Evolutionary conservation across 2,329 filamentous ascomycete species (phyloP).

Genomic region (Atkinsonella hypoxylon): DNA sequence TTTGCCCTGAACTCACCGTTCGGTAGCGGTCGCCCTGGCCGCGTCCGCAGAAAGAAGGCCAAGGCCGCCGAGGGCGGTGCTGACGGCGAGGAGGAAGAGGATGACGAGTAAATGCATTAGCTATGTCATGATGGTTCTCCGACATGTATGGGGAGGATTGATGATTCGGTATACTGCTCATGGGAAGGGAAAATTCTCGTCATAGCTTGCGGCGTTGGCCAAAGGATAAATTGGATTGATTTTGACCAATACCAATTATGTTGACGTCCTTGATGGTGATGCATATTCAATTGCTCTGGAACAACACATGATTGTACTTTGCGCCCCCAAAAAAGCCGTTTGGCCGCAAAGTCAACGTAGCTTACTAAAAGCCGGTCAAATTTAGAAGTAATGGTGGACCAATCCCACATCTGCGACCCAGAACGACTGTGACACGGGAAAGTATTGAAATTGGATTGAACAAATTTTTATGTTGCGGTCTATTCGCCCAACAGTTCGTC

Average conservation of each 20-base stretch:
- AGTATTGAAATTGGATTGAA: neutral
- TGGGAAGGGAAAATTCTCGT: conserved; percentile 28
- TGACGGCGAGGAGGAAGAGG: conserved; percentile 75
- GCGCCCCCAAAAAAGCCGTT: too few relatives aligned
- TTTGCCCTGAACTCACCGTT: conserved; percentile 96
- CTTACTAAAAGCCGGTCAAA: too few relatives aligned
- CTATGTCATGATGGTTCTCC: conserved; percentile 19
- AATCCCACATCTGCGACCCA: too few relatives aligned
- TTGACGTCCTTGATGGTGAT: neutral
- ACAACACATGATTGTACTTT: too few relatives aligned
- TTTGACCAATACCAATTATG: conserved; percentile 18
- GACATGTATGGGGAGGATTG: conserved; percentile 17
- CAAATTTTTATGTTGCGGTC: neutral
- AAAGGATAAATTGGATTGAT: conserved; percentile 34
- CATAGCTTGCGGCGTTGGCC: conserved; percentile 40
- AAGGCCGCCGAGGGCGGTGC: conserved; percentile 83
- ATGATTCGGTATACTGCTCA: conserved; percentile 23
- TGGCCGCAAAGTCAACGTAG: too few relatives aligned
- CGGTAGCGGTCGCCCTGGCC: conserved; percentile 90
- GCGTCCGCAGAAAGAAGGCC: conserved; percentile 99
- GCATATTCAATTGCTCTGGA: too few relatives aligned
- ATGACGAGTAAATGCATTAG: conserved; percentile 52
- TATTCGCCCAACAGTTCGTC: conserved; percentile 45
- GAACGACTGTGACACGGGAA: too few relatives aligned
- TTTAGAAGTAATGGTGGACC: too few relatives aligned